Evolutionary conservation across 495 filamentous ascomycete genomes (phyloP).

Genomic region (Filosporella fistucella): DNA sequence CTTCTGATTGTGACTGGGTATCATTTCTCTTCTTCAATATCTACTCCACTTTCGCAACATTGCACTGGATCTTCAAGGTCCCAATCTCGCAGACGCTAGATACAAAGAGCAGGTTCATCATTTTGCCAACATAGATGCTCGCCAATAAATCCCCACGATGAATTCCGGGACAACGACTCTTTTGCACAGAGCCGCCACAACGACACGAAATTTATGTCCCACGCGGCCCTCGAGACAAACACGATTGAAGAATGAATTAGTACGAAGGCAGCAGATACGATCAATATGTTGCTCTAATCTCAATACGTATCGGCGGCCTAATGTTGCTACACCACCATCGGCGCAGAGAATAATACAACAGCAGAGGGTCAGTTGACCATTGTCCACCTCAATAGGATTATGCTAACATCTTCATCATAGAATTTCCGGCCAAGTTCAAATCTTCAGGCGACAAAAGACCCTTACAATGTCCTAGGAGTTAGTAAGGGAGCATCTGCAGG

Average conservation of each 20-base stretch:
- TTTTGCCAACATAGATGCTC: too few relatives aligned
- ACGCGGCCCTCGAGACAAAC: constrained; percentile 42
- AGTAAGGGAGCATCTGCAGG: constrained; percentile 68
- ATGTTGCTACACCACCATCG: too few relatives aligned
- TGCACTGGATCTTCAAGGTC: too few relatives aligned
- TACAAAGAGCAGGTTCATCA: too few relatives aligned
- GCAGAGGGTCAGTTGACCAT: constrained; percentile 10
- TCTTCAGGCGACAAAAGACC: constrained; percentile 60
- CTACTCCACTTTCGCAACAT: too few relatives aligned
- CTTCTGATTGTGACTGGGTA: too few relatives aligned
- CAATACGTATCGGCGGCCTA: constrained; percentile 5
- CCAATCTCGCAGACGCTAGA: too few relatives aligned
- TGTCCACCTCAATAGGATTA: background rate
- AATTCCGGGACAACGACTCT: constrained; percentile 36
- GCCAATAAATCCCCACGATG: too few relatives aligned
- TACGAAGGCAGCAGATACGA: constrained; percentile 25
- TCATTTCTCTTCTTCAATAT: too few relatives aligned
- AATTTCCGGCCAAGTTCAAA: constrained; percentile 69
- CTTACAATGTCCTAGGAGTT: constrained; percentile 85
- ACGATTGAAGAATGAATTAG: constrained; percentile 29
- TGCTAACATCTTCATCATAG: constrained; percentile 36
- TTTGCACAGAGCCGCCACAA: constrained; percentile 45
- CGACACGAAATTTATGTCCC: constrained; percentile 43
- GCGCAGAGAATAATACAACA: too few relatives aligned
- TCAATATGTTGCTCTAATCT: constrained; percentile 23